These are phyloP conservation scores for Penicillium cosmopolitanum DNA, from an alignment of 495 filamentous ascomycete species.

Conservation along the genomic window DNA sequence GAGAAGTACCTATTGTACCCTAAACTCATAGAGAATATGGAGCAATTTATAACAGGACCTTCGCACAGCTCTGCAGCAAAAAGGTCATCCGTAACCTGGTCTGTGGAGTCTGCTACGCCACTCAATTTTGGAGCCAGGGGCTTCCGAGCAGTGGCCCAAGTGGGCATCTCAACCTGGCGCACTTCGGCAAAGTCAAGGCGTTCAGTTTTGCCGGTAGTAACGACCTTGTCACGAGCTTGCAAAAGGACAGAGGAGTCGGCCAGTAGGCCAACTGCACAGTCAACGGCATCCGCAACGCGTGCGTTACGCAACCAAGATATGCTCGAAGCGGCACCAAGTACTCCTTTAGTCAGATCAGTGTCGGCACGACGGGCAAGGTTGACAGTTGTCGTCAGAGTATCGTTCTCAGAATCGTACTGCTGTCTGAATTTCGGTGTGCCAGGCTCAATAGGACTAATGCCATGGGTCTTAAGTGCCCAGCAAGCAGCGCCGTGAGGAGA, in stretches of 20 bases:
- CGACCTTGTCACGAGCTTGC: conserved; percentile 16
- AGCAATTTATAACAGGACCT: too few species aligned
- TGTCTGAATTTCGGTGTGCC: conserved; percentile 8
- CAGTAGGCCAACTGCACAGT: conserved; percentile 18
- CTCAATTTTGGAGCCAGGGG: conserved; percentile 14
- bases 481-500: conserved; percentile 12
- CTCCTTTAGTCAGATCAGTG: conserved; percentile 6
- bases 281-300: conserved; percentile 15
- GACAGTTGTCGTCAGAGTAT: conserved; percentile 14
- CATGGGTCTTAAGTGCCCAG: conserved; percentile 13
- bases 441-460: conserved; percentile 9
- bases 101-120: conserved; percentile 16
- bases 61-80: conserved; percentile 9
- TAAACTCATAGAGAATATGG: too few species aligned
- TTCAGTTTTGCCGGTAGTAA: neutral
- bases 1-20: too few species aligned
- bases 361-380: conserved; percentile 14
- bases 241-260: conserved; percentile 10
- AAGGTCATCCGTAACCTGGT: conserved; percentile 7
- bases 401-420: conserved; percentile 10
- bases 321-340: conserved; percentile 9
- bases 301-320: conserved; percentile 17
- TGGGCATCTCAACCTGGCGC: conserved; percentile 6
- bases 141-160: conserved; percentile 12
- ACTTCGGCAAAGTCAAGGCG: conserved; percentile 17